phyloP scores from a whole-genome alignment of 192 early-diverging fungal genomes.

The Entomortierella beljakovae region DNA sequence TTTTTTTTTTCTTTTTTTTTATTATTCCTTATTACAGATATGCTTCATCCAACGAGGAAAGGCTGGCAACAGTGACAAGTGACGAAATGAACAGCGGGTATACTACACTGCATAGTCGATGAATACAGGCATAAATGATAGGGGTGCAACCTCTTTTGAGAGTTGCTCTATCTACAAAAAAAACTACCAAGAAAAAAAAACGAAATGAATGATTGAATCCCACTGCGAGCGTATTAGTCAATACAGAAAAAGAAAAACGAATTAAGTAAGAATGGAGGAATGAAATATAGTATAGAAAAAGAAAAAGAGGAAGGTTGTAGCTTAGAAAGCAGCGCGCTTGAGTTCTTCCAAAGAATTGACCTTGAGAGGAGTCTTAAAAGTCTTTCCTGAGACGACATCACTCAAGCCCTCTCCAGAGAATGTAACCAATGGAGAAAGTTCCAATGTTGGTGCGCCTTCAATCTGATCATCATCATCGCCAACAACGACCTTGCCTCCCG shows the following conservation, averaged over 20 bases:
- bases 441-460: conserved; percentile 66
- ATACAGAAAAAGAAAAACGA: not conserved
- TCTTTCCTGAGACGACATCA: conserved; percentile 78
- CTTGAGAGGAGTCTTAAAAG: conserved; percentile 67
- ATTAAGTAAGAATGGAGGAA: not conserved
- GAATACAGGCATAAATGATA: not conserved
- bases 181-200: not conserved
- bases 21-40: not conserved
- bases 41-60: not conserved
- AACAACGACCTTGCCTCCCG: conserved; percentile 75
- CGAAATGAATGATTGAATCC: not conserved
- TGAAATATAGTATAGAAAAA: not conserved
- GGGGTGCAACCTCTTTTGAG: not conserved
- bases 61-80: not conserved
- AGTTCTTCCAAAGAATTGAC: conserved; percentile 34
- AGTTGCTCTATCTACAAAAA: conserved; percentile 1
- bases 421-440: conserved; percentile 90
- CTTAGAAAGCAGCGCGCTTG: conserved; percentile 34
- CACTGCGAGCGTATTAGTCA: not conserved
- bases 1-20: not conserved
- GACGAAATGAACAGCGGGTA: conserved; percentile 1
- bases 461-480: conserved; percentile 39
- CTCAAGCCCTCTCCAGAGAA: conserved; percentile 93
- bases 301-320: not conserved
- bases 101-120: conserved; percentile 3